Base-by-base conservation (phyloP, 345 rosid genomes). In the Acer yangbiense region DNA sequence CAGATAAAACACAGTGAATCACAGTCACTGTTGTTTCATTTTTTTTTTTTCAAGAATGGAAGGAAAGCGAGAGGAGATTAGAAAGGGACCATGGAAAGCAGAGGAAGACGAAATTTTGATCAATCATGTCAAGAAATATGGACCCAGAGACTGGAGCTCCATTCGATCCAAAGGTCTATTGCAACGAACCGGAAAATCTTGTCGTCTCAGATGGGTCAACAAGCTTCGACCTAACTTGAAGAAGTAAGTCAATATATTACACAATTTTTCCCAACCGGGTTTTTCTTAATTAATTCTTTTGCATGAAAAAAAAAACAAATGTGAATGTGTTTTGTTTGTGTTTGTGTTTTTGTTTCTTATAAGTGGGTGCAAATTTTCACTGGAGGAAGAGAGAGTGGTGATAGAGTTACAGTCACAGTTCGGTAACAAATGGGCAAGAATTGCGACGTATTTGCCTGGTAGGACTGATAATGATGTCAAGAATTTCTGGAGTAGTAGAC, bases 71-170 rank as follows among this genome's bases (percentile, higher is more conserved):
- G 46, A 43, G 46, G 46, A 87, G 46, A 88, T 87, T 1, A 88
- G 92, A 78, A 96, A 96, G 86, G 97, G 99, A 54, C 95, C 98
- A 66, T 92, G 99, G 99, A 91, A 91, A 82, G 86, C 88, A 1
- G 99, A 96, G 66, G 99, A 96, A 82, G 99, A 96, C 73, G 86
- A 91, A 71, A 94, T 94, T 2, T 80, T 96, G 1, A 82, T 87
- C 32, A 91, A 83, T 83, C 98, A 91, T 27, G 98, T 96, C 2
- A 88, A 81, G 69, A 83, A 80, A 72, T 88, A 90, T 41, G 98
- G 99, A 10, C 93, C 98, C 63, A 88, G 97, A 14, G 99, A 94
- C 80, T 96, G 98, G 99, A 94, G 98, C 97, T 94, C 98, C 92
- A 91, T 94, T 91, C 97, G 95, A 92, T 91, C 98, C 99, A 96